phyloP scores from a whole-genome alignment of 2,329 filamentous ascomycete species.

The Paramyrothecium sp. region DNA sequence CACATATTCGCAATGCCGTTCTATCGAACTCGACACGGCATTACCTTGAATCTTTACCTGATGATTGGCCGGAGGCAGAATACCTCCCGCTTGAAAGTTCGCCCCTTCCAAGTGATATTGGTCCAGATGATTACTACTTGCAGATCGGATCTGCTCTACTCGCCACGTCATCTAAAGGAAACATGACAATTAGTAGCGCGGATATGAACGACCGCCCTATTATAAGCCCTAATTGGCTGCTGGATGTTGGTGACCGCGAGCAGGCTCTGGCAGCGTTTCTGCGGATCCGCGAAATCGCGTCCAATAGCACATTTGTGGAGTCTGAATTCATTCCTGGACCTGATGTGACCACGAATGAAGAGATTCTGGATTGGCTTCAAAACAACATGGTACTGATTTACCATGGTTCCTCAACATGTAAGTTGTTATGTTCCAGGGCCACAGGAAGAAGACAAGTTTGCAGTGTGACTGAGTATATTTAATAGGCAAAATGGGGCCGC shows the following conservation, averaged over 20 bases:
- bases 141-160: background rate
- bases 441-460: background rate
- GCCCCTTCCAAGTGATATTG: background rate
- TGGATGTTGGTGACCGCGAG: background rate
- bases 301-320: background rate
- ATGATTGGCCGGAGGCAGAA: background rate
- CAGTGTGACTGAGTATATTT: no score
- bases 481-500: background rate
- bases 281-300: background rate
- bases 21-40: background rate
- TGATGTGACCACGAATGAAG: background rate
- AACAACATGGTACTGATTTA: background rate
- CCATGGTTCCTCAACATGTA: background rate
- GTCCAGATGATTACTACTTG: background rate
- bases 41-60: background rate
- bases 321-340: background rate
- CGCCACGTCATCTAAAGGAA: background rate
- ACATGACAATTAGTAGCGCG: conserved; percentile 1
- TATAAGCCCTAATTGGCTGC: conserved; percentile 1
- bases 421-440: background rate
- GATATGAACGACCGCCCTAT: conserved; percentile 1
- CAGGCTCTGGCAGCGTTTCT: background rate
- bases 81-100: background rate
- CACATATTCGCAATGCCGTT: background rate
- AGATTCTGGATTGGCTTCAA: background rate